Evolutionary conservation across 441 rosid genomes (phyloP), one percentile per base, ranked within the genome.

Genomic region (Pelargonium myrrhifolium): DNA sequence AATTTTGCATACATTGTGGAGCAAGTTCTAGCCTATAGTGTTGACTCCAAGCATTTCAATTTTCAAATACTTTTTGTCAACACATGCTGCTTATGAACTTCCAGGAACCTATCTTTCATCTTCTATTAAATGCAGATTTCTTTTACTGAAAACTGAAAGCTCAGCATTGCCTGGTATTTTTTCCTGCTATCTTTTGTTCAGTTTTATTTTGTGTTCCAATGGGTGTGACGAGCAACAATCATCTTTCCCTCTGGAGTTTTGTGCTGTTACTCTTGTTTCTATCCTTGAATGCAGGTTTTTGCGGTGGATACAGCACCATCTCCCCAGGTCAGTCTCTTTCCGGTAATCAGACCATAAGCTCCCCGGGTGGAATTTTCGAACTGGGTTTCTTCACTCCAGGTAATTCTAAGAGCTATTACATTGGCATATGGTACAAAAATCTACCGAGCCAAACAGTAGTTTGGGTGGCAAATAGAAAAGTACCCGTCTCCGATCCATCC

Each of bases 351-450:
- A 71, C 63, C 15, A 21, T 74, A 17, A 17, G 21, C 49, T 74
- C 76, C 6, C 11, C 26, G 4, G 66, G 69, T 15, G 75, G 75
- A 20, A 68, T 9, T 12, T 77, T 77, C 43, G 70, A 73, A 65
- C 45, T 77, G 61, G 77, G 80, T n/a, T 73, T 70, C 62, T 77
- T 71, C 62, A 58, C 73, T 6, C 75, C 73, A 1, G 75, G 75
- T 18, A 43, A 71, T 60, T 59, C 69, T 62, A 31, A 3, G 6
- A 61, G 65, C 15, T 26, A 71, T 43, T 68, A 65, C 39, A 12
- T 74, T 14, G 75, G 77, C 21, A 74, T 74, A 55, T 70, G 80
- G 71, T 74, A 77, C 70, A 67, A 61, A 47, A 61, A 67, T 0
- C 35, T 68, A 28, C 65, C 58, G 2, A 58, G 62, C 2, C 35